Base-by-base conservation (phyloP, 352 stramenopile genomes). In the Pelagophyceae sp. region DNA sequence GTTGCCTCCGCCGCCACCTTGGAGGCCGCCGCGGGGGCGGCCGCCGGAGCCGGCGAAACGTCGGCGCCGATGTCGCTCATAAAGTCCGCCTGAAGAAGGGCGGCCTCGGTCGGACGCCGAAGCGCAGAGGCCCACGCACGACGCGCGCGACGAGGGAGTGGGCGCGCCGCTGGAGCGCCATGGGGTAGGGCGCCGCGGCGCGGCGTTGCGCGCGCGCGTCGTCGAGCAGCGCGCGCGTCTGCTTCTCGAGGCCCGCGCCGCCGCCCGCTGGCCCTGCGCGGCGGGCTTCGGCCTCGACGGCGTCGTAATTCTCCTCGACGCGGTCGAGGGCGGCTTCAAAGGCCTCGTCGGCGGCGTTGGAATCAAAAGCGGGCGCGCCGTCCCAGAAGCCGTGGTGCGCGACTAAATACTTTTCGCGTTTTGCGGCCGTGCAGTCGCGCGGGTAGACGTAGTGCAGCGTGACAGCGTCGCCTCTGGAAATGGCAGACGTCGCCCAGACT, bases 361-460 rank as follows among this genome's bases (percentile, higher is more conserved):
- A 29, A 23, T 37, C 31, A 31, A 2, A 31, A 2, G 6, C 67
- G 27, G 35, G 15, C 15, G 1, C 15, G 67, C 2, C 35, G 5
- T 17, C 20, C 23, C 11, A 6, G 38, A 74, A 74, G 67, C n/a
- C 67, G 67, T 74, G 67, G 35, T 74, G 67, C 33, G 35, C 35
- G 35, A 31, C 5, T 1, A 54, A 3, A 17, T 74, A 71, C 33
- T 17, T 31, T 3, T 74, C 33, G 33, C 67, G 35, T 37, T 32
- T 51, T 37, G 33, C 37, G 2, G 38, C 67, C 20, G 35, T 58
- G 5, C 5, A 6, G 17, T 74, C 29, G 5, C 1, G 19, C 17
- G 67, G 67, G 17, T 74, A 31, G 35, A 58, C 35, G 37, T 74
- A 74, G 35, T 23, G 5, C 23, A 74, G 35, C 35, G 67, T 74